A percentile compares a stretch with the other conserved stretches of the same genome.
Evolutionary conservation across 73 alveolate genomes (phyloP).

Genomic region (Tetrahymena elliotti): DNA sequence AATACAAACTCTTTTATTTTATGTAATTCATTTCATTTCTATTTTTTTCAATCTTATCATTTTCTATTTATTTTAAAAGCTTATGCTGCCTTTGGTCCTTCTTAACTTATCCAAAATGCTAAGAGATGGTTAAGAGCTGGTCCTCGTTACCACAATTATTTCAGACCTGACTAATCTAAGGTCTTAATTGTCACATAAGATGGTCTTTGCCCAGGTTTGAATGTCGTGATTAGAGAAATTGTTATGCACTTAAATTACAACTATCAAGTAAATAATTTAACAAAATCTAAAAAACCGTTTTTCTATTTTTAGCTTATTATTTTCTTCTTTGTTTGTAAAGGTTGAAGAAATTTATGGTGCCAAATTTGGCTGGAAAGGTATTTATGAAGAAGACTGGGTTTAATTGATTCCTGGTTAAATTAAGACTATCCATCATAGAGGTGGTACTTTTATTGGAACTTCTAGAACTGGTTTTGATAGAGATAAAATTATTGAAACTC

Average conservation of each 20-base stretch:
- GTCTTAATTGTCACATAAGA: constrained; percentile 86
- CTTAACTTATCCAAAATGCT: constrained; percentile 13
- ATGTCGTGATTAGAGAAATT: constrained; percentile 85
- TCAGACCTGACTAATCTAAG: constrained; percentile 49
- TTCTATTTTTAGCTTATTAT: background rate
- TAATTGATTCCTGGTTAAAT: constrained; percentile 52
- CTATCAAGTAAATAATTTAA: constrained; percentile 41
- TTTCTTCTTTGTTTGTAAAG: background rate
- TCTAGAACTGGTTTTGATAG: constrained; percentile 75
- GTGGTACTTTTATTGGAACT: constrained; percentile 81
- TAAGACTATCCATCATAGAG: constrained; percentile 62
- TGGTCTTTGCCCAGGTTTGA: constrained; percentile 88
- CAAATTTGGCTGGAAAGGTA: constrained; percentile 76
- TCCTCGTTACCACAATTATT: constrained; percentile 28
- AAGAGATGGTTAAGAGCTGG: constrained; percentile 48
- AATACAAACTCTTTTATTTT: background rate
- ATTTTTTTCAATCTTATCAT: background rate
- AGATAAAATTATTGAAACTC: constrained; percentile 54
- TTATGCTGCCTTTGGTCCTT: constrained; percentile 34
- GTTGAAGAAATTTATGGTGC: constrained; percentile 67
- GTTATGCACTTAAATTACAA: constrained; percentile 66
- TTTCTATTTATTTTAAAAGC: background rate
- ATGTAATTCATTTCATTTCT: background rate
- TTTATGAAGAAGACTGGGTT: constrained; percentile 66
- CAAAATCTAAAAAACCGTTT: background rate